A percentile compares a stretch with the other conserved stretches of the same genome.
These are phyloP conservation scores for Sclerotinia borealis DNA, from an alignment of 2,329 filamentous ascomycete genomes.

Conservation along the genomic window DNA sequence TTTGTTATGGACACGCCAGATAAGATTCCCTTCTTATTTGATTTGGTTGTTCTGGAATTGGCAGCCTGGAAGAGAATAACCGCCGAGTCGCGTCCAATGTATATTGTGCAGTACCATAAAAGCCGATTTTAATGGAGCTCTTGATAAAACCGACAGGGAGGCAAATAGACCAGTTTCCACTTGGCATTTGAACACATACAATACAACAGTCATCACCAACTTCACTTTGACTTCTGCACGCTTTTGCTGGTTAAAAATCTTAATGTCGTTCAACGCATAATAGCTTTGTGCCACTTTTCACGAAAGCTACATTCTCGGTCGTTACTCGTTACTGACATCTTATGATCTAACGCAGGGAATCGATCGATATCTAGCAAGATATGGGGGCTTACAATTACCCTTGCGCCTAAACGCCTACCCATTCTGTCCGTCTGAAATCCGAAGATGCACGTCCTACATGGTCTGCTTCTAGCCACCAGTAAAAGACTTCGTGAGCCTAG, in stretches of 20 bases:
- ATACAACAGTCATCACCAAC: neutral
- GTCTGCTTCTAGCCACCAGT: neutral
- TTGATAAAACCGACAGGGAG: neutral
- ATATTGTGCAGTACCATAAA: neutral
- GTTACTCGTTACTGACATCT: neutral
- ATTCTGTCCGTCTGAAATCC: neutral
- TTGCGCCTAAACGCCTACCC: neutral
- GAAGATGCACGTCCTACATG: neutral
- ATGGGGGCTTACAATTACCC: neutral
- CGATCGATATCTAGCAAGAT: neutral
- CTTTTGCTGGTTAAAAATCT: neutral
- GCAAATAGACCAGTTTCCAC: neutral
- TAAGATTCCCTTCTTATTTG: neutral
- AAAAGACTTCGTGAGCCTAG: neutral
- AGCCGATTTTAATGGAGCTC: neutral
- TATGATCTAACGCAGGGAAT: neutral
- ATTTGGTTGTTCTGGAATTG: neutral
- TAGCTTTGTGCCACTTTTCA: neutral
- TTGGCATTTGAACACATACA: neutral
- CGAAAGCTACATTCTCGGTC: neutral
- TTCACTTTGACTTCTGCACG: neutral
- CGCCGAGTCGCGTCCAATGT: neutral
- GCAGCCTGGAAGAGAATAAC: neutral
- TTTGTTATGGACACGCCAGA: too few species aligned
- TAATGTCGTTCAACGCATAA: neutral